Percentiles rank a stretch among this genome's conserved stretches.
Conservation (phyloP, 495 filamentous ascomycete genomes). For the Talaromyces adpressus region DNA sequence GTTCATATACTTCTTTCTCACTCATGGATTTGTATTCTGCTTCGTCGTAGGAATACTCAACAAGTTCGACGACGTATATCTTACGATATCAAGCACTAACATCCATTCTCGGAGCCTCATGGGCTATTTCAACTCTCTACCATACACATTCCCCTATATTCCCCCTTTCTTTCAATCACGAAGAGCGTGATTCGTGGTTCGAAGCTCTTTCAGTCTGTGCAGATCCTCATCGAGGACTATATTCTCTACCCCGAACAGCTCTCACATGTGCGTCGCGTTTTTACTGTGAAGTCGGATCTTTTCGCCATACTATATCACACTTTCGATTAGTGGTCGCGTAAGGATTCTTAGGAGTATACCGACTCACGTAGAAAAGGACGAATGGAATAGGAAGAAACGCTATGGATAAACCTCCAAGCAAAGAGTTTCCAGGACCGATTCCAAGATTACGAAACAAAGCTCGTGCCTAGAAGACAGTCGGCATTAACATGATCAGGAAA, state of each 20-base stretch:
- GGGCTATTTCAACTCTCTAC: background rate
- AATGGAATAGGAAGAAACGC: conserved; percentile 19
- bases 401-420: conserved; percentile 43
- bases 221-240: too few species aligned
- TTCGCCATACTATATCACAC: background rate
- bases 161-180: background rate
- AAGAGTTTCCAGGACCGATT: conserved; percentile 45
- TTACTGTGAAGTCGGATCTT: background rate
- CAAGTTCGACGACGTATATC: too few species aligned
- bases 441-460: conserved; percentile 43
- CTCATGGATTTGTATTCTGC: background rate
- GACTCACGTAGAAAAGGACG: conserved; percentile 17
- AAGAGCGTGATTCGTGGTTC: too few species aligned
- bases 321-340: background rate
- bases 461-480: background rate
- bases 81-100: too few species aligned
- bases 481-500: background rate
- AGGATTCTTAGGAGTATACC: background rate
- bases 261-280: background rate
- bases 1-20: background rate
- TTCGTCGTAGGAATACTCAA: background rate
- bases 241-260: too few species aligned
- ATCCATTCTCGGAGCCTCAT: too few species aligned
- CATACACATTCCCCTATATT: background rate
- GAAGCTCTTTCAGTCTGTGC: too few species aligned